phyloP scores from a whole-genome alignment of 306 rosid species.

The Sicyos baderoa region DNA sequence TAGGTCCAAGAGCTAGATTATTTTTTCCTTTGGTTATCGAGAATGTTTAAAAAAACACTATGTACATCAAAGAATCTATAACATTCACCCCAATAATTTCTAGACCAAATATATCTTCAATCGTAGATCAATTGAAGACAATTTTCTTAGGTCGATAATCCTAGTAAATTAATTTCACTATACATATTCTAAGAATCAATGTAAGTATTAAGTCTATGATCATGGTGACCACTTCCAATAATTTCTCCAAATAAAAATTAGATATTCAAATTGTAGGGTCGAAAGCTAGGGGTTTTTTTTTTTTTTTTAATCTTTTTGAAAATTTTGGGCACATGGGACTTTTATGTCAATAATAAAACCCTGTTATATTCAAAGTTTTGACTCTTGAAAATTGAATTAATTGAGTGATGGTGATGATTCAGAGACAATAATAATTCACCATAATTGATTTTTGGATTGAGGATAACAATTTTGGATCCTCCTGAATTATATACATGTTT shows the following conservation, averaged over 20 bases:
- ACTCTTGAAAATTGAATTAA: constrained; percentile 8
- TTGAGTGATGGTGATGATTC: constrained; percentile 4
- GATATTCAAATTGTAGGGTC: not conserved
- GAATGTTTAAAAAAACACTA: too few relatives aligned
- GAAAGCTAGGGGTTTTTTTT: not conserved
- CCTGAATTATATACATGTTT: constrained; percentile 15
- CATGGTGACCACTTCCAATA: not conserved
- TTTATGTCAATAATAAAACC: not conserved
- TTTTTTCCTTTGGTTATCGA: too few relatives aligned
- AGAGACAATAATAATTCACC: constrained; percentile 13
- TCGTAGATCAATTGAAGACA: not conserved
- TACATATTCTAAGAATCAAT: not conserved
- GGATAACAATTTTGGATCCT: not conserved
- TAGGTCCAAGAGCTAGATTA: too few relatives aligned
- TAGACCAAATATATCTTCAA: not conserved
- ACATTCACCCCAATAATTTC: too few relatives aligned
- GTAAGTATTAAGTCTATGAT: not conserved
- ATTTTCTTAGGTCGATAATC: not conserved
- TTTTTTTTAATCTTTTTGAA: not conserved
- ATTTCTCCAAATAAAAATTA: not conserved
- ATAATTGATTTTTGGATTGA: constrained; percentile 12
- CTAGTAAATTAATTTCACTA: not conserved
- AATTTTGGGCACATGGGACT: not conserved
- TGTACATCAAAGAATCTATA: not conserved
- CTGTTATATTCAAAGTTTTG: constrained; percentile 8